Base-by-base conservation (phyloP, 1,284 basidiomycete species). In the Heterobasidion irregulare region DNA sequence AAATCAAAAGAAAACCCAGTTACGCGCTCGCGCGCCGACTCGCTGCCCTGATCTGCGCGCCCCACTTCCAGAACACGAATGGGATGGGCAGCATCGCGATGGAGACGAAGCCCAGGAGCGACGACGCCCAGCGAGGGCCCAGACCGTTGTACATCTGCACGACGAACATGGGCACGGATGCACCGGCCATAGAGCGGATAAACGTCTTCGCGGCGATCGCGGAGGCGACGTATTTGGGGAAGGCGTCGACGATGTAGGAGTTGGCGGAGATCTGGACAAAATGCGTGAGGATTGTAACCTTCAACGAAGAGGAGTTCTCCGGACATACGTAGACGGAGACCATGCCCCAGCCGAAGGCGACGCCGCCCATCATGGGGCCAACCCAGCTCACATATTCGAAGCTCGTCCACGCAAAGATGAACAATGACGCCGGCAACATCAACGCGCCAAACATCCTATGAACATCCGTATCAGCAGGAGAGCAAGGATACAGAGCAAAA, bases 91-190 rank as follows among this genome's bases (percentile, higher is more conserved):
- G 64, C 65, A 72, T 70, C 16, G 63, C 70, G 19, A 69, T 59
- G 1, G 75, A 68, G 44, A 80, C 66, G 63, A 75, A 73, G 0
- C 70, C 75, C 55, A 41, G 76, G 67, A 57, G 73, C 63, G 62
- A 61, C 67, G 68, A 3, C 58, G 76, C 78, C 79, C 79, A 81
- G 59, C 76, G 73, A 38, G 76, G 72, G 18, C 77, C 77, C 43
- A 80, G 69, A 38, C 68, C 69, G 45, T 72, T 64, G 68, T 77
- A 79, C 72, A 80, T 76, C 43, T 67, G 65, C 18, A 66, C 59
- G 9, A 70, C 74, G 66, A 77, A 75, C 5, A 76, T 64, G 8
- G 75, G 75, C 66, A 77, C 76, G 26, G 70, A 70, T 2, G 75
- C 76, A 6, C 79, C 81, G 43, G 77, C 68, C 10, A 76, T 64